Evolutionary conservation across 2,329 filamentous ascomycete genomes (phyloP).

Genomic region (Aspergillus neotritici): DNA sequence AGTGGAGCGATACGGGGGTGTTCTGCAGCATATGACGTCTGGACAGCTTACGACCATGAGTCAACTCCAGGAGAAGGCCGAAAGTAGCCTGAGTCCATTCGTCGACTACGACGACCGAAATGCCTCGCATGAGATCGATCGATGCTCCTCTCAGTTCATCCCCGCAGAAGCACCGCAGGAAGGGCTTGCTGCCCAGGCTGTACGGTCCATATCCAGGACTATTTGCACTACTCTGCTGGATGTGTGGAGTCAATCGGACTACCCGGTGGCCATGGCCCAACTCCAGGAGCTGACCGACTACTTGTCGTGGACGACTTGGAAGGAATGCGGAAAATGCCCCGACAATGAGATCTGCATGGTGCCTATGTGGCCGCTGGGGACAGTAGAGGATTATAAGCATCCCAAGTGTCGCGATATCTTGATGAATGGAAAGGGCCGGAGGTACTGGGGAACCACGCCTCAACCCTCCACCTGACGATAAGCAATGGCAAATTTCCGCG

Average conservation of each 20-base stretch:
- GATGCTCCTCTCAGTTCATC: conserved; percentile 34
- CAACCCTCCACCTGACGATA: too few species aligned
- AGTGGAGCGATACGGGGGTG: conserved; percentile 55
- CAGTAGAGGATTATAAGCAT: conserved; percentile 48
- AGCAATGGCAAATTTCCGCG: too few species aligned
- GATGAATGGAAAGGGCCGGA: conserved; percentile 15
- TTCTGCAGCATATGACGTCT: conserved; percentile 42
- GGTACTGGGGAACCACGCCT: conserved; percentile 24
- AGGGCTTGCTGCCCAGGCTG: conserved; percentile 21
- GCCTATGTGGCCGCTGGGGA: conserved; percentile 61
- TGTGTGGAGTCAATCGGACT: conserved; percentile 16
- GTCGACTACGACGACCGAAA: conserved; percentile 31
- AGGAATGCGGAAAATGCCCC: conserved; percentile 49
- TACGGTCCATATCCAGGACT: conserved; percentile 25
- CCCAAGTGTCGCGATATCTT: conserved; percentile 41
- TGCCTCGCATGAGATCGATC: conserved; percentile 19
- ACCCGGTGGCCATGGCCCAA: conserved; percentile 22
- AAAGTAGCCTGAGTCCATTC: conserved; percentile 28
- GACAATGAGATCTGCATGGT: conserved; percentile 54
- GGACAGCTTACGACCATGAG: conserved; percentile 18
- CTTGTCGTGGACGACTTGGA: conserved; percentile 58
- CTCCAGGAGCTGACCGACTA: conserved; percentile 43
- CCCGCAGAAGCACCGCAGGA: conserved; percentile 11
- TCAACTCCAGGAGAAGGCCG: conserved; percentile 25
- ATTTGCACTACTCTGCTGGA: conserved; percentile 30